Percentiles rank a stretch among this genome's conserved stretches.
Evolutionary conservation across 2,329 filamentous ascomycete genomes (phyloP).

Genomic region (Sordariomycetes sp.): DNA sequence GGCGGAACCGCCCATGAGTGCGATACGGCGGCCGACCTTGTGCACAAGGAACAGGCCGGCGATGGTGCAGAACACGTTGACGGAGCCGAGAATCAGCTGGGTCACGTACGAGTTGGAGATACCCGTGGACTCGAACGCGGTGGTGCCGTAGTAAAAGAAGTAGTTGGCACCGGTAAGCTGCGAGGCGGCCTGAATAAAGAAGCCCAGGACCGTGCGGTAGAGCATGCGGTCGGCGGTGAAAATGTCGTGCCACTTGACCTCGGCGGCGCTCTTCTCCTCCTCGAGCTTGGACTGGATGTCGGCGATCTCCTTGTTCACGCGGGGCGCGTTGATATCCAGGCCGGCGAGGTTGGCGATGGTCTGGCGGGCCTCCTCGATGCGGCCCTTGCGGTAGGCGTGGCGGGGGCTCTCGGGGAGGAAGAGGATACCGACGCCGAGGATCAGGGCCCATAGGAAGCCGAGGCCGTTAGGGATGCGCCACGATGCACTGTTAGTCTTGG

Average conservation of each 20-base stretch:
- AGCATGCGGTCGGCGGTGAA: conserved; percentile 56
- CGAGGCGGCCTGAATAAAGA: conserved; percentile 50
- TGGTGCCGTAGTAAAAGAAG: conserved; percentile 55
- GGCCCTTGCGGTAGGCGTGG: conserved; percentile 32
- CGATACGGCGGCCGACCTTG: conserved; percentile 48
- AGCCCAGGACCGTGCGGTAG: conserved; percentile 49
- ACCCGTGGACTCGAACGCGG: conserved; percentile 53
- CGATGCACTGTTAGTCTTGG: conserved; percentile 27
- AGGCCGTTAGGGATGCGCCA: conserved; percentile 51
- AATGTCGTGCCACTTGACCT: conserved; percentile 41
- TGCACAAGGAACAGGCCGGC: conserved; percentile 52
- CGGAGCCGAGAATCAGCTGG: conserved; percentile 52
- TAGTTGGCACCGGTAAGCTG: conserved; percentile 58
- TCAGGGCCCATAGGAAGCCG: conserved; percentile 39
- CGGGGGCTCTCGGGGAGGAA: conserved; percentile 42
- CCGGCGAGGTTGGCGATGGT: conserved; percentile 33
- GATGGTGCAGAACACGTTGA: conserved; percentile 56
- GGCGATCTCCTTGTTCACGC: conserved; percentile 31
- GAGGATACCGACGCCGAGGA: conserved; percentile 35
- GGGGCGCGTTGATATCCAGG: conserved; percentile 20
- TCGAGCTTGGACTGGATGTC: conserved; percentile 38
- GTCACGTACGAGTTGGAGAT: conserved; percentile 52
- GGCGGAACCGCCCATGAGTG: conserved; percentile 47
- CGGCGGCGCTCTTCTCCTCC: conserved; percentile 31
- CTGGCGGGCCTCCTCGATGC: conserved; percentile 29